Conservation (phyloP, 805 yeast species). For the Barnettozyma populi region DNA sequence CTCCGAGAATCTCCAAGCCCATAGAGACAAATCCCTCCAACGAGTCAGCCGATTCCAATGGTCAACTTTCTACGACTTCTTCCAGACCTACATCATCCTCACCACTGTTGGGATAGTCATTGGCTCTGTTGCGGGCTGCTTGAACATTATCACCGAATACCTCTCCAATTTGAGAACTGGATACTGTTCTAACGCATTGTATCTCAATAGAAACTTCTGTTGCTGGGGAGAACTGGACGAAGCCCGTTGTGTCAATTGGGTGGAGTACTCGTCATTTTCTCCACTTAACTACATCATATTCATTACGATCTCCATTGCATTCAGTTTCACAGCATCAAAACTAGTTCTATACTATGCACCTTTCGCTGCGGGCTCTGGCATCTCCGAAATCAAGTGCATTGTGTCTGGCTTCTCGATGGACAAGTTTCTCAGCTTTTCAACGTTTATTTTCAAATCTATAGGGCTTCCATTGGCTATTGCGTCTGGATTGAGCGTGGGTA, state of each 20-base stretch:
- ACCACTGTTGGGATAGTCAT: constrained; percentile 70
- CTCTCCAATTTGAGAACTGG: constrained; percentile 77
- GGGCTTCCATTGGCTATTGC: constrained; percentile 89
- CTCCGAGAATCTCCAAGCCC: constrained; percentile 50
- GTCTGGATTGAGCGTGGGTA: constrained; percentile 90
- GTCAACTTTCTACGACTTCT: constrained; percentile 11
- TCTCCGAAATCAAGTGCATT: constrained; percentile 92
- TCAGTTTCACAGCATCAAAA: constrained; percentile 61
- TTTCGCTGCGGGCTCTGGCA: constrained; percentile 95
- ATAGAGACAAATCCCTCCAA: constrained; percentile 23
- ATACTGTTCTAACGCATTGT: constrained; percentile 63
- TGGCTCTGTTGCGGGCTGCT: constrained; percentile 77
- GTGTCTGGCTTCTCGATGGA: constrained; percentile 82
- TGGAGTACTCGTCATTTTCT: constrained; percentile 46
- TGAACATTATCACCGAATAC: constrained; percentile 83
- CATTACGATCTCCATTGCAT: constrained; percentile 49
- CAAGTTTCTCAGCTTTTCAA: constrained; percentile 69
- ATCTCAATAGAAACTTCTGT: constrained; percentile 72
- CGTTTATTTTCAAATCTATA: constrained; percentile 68
- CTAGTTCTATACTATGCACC: constrained; percentile 74
- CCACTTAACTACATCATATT: constrained; percentile 52
- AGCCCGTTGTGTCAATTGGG: constrained; percentile 61
- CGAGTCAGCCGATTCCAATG: not conserved
- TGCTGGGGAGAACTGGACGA: constrained; percentile 60
- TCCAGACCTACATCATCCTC: constrained; percentile 60